Base-by-base conservation (phyloP, 768 basidiomycete species). In the Russula sp. region DNA sequence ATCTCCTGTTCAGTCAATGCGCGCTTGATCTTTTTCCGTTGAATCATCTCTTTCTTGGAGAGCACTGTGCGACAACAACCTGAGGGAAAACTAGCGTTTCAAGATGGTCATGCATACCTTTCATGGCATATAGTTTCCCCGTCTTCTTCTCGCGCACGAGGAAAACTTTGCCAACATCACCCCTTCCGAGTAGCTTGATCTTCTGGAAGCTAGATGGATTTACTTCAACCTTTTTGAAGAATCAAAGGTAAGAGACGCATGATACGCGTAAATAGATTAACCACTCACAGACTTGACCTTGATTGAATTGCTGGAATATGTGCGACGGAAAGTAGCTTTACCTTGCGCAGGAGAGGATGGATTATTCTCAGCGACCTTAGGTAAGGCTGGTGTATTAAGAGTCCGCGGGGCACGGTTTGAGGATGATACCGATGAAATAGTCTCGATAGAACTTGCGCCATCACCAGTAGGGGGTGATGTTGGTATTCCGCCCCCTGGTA, bases 21-120 rank as follows among this genome's bases (percentile, higher is more conserved):
- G 65, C 97, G 86, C 75, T 99, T 99, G 79, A 99, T 96, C 81
- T 99, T 99, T 79, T 96, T 97, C 70, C 97, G 86, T 78, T 96
- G 94, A 75, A 99, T 95, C 96, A 99, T 98, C 80, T 99, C 97
- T 80, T 90, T 92, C 80, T 98, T 98, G 55, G 94, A 97, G 50
- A 99, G 80, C 27, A 99, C 97, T 96, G 75, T 71, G 72, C 48
- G n/a, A 20, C 35, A 14, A 70, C 63, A 47, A 27, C 67, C 64
- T 69, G 65, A 64, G 61, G 22, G 39, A 52, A 53, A 54, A 42
- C 47, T 48, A 54, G 49, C 66, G 40, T 16, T 16, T 31, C 66
- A 70, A 68, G 62, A 66, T n/a, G 62, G 55, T 56, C 61, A 60
- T 47, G 74, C 83, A 71, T 79, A 94, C 95, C 95, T 86, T 99